Evolutionary conservation across 805 yeast species (phyloP).

Genomic region (Hanseniaspora thailandica): DNA sequence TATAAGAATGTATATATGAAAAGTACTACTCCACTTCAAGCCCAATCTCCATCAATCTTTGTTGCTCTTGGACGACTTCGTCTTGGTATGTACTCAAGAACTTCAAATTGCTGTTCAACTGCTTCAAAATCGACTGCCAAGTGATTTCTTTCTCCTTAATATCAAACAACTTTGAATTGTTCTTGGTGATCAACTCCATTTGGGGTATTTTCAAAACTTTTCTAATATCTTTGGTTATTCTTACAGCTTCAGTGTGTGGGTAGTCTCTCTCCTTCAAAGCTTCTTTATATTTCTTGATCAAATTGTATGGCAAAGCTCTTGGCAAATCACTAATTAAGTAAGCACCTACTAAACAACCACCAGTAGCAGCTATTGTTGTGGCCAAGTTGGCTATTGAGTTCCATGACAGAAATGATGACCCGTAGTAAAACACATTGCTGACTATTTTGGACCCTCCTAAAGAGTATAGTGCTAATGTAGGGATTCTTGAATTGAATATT

Average conservation of each 20-base stretch:
- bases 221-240: constrained; percentile 73
- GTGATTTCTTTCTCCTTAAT: constrained; percentile 24
- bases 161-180: constrained; percentile 10
- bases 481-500: constrained; percentile 27
- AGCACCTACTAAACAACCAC: constrained; percentile 42
- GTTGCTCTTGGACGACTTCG: constrained; percentile 18
- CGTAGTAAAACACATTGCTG: constrained; percentile 28
- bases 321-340: constrained; percentile 75
- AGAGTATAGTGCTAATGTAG: constrained; percentile 28
- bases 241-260: constrained; percentile 60
- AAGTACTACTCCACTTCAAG: constrained; percentile 7
- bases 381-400: constrained; percentile 36
- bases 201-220: constrained; percentile 72
- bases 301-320: constrained; percentile 72
- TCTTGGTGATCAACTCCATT: constrained; percentile 54
- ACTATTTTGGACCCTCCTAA: constrained; percentile 34
- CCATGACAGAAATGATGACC: constrained; percentile 31
- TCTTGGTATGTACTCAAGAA: constrained; percentile 24
- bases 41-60: constrained; percentile 5
- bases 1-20: too few relatives aligned
- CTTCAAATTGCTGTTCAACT: constrained; percentile 20
- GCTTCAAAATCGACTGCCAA: constrained; percentile 19
- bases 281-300: constrained; percentile 55
- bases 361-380: constrained; percentile 42
- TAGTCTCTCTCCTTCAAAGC: constrained; percentile 63